Conservation (phyloP, 1,139 yeast genomes). For the Yamadazyma dushanensis region DNA sequence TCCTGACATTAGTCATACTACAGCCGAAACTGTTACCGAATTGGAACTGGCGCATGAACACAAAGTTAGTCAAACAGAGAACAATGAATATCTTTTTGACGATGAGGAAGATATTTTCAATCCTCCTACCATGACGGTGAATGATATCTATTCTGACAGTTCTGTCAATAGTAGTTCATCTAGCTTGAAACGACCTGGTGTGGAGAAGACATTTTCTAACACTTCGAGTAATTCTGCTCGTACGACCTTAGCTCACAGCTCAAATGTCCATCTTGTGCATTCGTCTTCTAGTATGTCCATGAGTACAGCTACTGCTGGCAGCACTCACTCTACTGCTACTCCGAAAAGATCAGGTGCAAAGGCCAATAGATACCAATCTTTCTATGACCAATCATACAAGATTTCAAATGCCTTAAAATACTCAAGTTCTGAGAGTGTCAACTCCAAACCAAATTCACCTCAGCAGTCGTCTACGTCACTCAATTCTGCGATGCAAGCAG, state of each 20-base stretch:
- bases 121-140: conserved; percentile 22
- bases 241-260: conserved; percentile 11
- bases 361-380: conserved; percentile 50
- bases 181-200: conserved; percentile 27
- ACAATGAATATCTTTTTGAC: conserved; percentile 5
- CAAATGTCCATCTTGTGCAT: conserved; percentile 4
- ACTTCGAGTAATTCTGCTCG: conserved; percentile 31
- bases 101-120: conserved; percentile 22
- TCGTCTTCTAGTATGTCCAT: conserved; percentile 10
- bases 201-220: conserved; percentile 37
- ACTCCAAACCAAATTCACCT: conserved; percentile 26
- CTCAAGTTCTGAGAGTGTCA: conserved; percentile 46
- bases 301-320: conserved; percentile 8
- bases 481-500: not conserved
- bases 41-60: conserved; percentile 14
- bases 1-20: not conserved
- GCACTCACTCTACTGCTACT: conserved; percentile 12
- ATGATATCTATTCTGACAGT: conserved; percentile 27
- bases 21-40: not conserved
- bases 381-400: conserved; percentile 49
- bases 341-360: conserved; percentile 48
- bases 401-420: conserved; percentile 47
- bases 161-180: conserved; percentile 39
- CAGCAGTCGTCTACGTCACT: conserved; percentile 7
- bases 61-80: conserved; percentile 28